Percentiles rank a stretch among this genome's conserved stretches.
phyloP scores from a whole-genome alignment of 257 asterid genomes.

The Nyctanthes arbortristis region DNA sequence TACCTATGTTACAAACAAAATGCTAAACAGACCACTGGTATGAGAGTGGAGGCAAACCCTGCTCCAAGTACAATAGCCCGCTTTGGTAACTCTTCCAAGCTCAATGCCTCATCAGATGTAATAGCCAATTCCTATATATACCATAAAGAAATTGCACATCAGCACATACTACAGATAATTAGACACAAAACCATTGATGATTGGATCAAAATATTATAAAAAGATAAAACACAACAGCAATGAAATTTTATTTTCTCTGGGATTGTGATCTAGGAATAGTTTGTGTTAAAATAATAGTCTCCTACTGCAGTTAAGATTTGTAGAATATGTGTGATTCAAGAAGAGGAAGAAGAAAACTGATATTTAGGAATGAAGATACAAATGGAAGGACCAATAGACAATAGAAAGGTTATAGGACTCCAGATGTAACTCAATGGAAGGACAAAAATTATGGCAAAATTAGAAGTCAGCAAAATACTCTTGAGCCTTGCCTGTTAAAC shows the following conservation, averaged over 20 bases:
- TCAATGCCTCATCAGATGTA: constrained; percentile 99
- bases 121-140: constrained; percentile 77
- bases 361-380: no score
- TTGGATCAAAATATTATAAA: neutral
- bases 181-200: constrained; percentile 6
- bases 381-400: no score
- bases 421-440: neutral
- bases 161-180: neutral
- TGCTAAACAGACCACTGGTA: constrained; percentile 15
- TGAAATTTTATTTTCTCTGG: no score
- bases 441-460: neutral
- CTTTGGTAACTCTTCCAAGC: constrained; percentile 95
- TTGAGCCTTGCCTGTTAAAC: neutral
- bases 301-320: no score
- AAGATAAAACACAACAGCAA: no score
- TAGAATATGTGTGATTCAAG: no score
- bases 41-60: constrained; percentile 52
- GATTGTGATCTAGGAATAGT: no score
- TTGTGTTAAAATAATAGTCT: no score
- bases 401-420: neutral
- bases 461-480: neutral
- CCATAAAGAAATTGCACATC: constrained; percentile 7
- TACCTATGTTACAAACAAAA: constrained; percentile 48
- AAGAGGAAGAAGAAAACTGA: no score
- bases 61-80: constrained; percentile 87